Evolutionary conservation across 208 protist species (phyloP), one percentile per base, ranked within the genome.

Genomic region (Trypanosoma boissoni): DNA sequence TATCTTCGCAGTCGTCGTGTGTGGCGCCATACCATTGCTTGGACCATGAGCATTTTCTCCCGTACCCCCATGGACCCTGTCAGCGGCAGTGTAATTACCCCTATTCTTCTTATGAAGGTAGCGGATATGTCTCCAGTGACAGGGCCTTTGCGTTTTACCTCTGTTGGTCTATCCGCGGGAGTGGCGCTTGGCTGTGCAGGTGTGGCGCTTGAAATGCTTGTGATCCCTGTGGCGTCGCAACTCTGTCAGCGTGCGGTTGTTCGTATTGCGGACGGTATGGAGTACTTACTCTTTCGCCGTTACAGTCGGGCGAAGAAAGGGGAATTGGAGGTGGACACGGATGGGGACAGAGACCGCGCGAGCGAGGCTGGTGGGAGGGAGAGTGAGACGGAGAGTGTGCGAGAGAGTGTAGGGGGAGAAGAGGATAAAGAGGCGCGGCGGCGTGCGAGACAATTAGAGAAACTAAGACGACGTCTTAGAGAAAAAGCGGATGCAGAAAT

Each of bases 251-350:
- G 84, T 5, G 81, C 65, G 0, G 57, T 88, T 20, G 71, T 94
- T 42, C 85, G 82, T 0, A 58, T 85, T 24, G 78, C 65, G 20
- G 83, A 92, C 43, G 74, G 68, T 2, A 41, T 64, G 21, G 83
- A 94, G 76, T 94, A 94, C 49, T 55, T 91, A 8, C 48, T 91
- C 12, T 52, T 83, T 43, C 88, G 88, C 21, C 83, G 88, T 36
- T 94, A 94, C 60, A 49, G 58, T 6, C 58, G 28, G 45, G 53
- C 60, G 5, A 36, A 44, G 32, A 69, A 63, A 58, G 66, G 60
- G n/a, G 23, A 63, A 27, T 50, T 68, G 12, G 68, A 73, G 21
- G 43, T 51, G 27, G 78, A 78, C 5, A 68, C 74, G 46, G 69
- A 77, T 0, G 62, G 74, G 3, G 78, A 81, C 27, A 24, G 58